Percentiles rank a stretch among this genome's conserved stretches.
These are phyloP conservation scores for Funneliformis caledonium DNA, from an alignment of 371 early-diverging fungal genomes.

Conservation along the genomic window DNA sequence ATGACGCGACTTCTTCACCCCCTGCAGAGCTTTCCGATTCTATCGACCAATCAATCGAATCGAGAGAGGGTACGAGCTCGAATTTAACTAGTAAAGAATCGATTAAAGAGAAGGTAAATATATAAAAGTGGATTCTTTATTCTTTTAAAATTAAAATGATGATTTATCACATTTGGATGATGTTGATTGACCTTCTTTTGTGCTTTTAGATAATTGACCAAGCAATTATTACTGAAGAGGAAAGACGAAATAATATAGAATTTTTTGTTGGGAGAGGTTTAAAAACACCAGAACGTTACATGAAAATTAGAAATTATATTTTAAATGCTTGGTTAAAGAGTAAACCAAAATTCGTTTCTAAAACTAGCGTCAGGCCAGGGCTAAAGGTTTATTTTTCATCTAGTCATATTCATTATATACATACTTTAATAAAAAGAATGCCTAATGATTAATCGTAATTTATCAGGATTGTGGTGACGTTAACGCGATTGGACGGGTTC, in stretches of 20 bases:
- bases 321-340: slow-evolving; percentile 71
- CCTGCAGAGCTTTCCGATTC: slow-evolving; percentile 1
- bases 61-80: not conserved
- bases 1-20: slow-evolving; percentile 16
- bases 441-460: slow-evolving; percentile 10
- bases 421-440: not conserved
- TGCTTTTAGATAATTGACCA: slow-evolving; percentile 46
- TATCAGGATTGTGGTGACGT: slow-evolving; percentile 81
- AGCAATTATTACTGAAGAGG: slow-evolving; percentile 58
- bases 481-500: slow-evolving; percentile 89
- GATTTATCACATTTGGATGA: not conserved
- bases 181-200: not conserved
- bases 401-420: not conserved
- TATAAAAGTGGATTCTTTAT: not conserved
- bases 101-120: not conserved
- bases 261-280: slow-evolving; percentile 74
- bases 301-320: slow-evolving; percentile 85
- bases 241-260: slow-evolving; percentile 68
- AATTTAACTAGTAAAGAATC: not conserved
- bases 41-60: slow-evolving; percentile 9
- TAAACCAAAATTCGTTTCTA: slow-evolving; percentile 75
- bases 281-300: slow-evolving; percentile 89
- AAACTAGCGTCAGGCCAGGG: slow-evolving; percentile 70
- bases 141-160: not conserved
- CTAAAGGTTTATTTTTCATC: slow-evolving; percentile 54